phyloP scores from a whole-genome alignment of 108 stramenopile genomes.

The Cyclotella choctawhatcheeana region DNA sequence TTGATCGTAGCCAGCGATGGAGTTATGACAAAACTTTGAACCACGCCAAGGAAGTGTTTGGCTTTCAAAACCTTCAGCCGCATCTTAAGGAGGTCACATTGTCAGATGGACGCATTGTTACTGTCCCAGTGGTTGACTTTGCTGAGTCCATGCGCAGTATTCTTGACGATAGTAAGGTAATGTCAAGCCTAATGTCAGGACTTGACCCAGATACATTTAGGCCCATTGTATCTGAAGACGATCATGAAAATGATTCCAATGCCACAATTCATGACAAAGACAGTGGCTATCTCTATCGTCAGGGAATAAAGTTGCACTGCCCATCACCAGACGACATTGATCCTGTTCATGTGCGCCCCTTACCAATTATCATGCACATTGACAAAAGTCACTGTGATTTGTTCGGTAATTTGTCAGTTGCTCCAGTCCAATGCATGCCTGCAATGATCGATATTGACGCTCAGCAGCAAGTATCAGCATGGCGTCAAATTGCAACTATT shows the following conservation, averaged over 20 bases:
- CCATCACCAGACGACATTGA: slow-evolving; percentile 8
- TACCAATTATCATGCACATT: neutral
- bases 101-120: neutral
- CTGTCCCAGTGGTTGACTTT: neutral
- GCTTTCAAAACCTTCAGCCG: neutral
- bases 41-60: neutral
- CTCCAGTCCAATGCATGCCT: neutral
- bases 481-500: neutral
- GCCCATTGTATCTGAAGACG: neutral
- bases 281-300: neutral
- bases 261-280: neutral
- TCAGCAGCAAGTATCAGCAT: neutral
- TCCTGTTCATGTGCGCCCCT: neutral
- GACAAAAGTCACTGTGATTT: neutral
- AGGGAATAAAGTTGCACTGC: neutral
- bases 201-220: neutral
- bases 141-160: neutral
- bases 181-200: neutral
- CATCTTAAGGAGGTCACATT: neutral
- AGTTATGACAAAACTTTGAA: neutral
- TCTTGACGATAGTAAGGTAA: neutral
- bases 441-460: neutral
- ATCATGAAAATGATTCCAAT: slow-evolving; percentile 1
- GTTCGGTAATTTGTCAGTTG: neutral
- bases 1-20: neutral